Base-by-base conservation (phyloP, 805 yeast species). In the Schizosaccharomyces pombe region DNA sequence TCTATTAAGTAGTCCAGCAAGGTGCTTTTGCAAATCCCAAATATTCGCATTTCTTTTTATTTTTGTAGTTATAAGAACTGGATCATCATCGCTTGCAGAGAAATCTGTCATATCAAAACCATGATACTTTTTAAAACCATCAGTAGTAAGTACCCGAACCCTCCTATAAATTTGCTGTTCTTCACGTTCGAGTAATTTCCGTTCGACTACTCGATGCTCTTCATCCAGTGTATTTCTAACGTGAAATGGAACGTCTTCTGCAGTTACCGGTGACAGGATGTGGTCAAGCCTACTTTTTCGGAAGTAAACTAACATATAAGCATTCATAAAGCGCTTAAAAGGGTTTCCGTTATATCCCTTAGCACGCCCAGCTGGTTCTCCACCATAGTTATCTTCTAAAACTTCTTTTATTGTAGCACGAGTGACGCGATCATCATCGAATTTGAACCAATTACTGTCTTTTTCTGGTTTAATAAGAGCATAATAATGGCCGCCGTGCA, bases 351-450 rank as follows among this genome's bases (percentile, higher is more conserved):
- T 84, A 68, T 78, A 91, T 64, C 89, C 89, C 55, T 85, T 34
- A 12, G 52, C 26, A 14, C 55, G 14, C n/a, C 54, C 55, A 6
- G 59, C 58, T 56, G 74, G 75, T 55, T 79, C 79, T 19, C 85
- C 84, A 3, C 99, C 99, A 68, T 78, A 91, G 64, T 89, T 91
- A 55, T 85, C 94, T 40, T 86, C 87, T 62, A 87, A 82, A 0
- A 86, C 98, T 61, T 89, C 94, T 55, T 73, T 74, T 34, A 77
- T 73, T 0, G 94, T 83, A 1, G 83, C 96, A 60, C 78, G 77
- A 75, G 94, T 83, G 31, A 91, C 99, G 57, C 80, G 76, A 62
- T 91, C 98, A 66, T 91, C 99, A 65, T 91, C 99, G 69, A 91
- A 91, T 63, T 89, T 74, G 65, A 75, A 80, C 98, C 98, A 91